These are phyloP conservation scores for Scortechinia acanthostroma DNA, from an alignment of 2,329 filamentous ascomycete species.

Conservation along the genomic window DNA sequence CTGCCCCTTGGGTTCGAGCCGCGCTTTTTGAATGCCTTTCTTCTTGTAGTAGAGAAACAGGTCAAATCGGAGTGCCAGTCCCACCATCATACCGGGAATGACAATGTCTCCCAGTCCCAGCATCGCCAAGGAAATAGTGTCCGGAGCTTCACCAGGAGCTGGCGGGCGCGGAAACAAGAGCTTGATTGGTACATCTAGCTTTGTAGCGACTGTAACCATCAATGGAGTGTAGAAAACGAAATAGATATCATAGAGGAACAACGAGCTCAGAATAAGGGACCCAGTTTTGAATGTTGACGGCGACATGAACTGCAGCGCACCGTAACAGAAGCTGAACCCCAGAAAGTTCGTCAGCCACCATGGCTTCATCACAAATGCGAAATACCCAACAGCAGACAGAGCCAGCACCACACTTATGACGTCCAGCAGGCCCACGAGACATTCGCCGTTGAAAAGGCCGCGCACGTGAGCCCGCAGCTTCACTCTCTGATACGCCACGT, in stretches of 20 bases:
- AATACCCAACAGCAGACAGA: conserved; percentile 33
- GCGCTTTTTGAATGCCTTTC: conserved; percentile 23
- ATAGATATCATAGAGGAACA: conserved; percentile 68
- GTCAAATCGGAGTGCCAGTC: conserved; percentile 57
- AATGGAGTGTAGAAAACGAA: conserved; percentile 45
- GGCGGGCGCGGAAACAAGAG: conserved; percentile 53
- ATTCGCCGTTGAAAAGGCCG: conserved; percentile 5
- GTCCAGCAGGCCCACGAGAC: conserved; percentile 7
- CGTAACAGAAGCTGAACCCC: conserved; percentile 59
- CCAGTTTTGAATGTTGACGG: conserved; percentile 59
- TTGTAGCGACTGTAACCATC: conserved; percentile 54
- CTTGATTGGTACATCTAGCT: conserved; percentile 61
- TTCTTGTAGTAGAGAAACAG: conserved; percentile 53
- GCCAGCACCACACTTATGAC: conserved; percentile 27
- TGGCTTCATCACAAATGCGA: conserved; percentile 26
- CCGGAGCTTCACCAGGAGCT: conserved; percentile 4
- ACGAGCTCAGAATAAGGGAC: conserved; percentile 45
- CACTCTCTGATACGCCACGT: background rate
- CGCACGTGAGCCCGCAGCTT: conserved; percentile 4
- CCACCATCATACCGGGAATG: conserved; percentile 59
- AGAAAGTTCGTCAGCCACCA: conserved; percentile 64
- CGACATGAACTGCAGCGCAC: conserved; percentile 55
- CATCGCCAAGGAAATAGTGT: conserved; percentile 33
- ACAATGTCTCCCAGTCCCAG: conserved; percentile 63
- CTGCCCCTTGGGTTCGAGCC: conserved; percentile 4